Evolutionary conservation across 306 rosid genomes (phyloP).

Genomic region (Gleditsia sinensis): DNA sequence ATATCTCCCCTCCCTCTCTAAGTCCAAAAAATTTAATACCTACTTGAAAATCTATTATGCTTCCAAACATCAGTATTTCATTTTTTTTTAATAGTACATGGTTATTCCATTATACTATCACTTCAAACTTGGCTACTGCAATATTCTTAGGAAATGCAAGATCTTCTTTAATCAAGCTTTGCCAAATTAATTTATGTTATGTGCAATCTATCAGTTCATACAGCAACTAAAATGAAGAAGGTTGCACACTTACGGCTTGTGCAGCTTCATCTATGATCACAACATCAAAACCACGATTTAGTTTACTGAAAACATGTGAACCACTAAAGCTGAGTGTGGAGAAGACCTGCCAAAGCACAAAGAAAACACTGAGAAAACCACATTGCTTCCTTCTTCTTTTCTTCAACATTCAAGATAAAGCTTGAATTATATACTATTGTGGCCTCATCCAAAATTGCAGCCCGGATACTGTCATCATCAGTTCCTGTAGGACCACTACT

Average conservation of each 20-base stretch:
- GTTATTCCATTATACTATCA: background rate
- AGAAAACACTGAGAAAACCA: constrained; percentile 37
- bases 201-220: constrained; percentile 26
- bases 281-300: constrained; percentile 83
- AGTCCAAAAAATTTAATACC: background rate
- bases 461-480: constrained; percentile 63
- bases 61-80: no score
- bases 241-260: constrained; percentile 80
- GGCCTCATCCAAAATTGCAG: constrained; percentile 85
- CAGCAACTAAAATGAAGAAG: constrained; percentile 13
- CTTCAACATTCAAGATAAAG: constrained; percentile 16
- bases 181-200: constrained; percentile 21
- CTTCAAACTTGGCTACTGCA: background rate
- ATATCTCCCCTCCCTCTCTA: background rate
- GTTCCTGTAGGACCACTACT: constrained; percentile 64
- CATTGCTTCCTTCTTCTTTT: constrained; percentile 5
- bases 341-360: constrained; percentile 74
- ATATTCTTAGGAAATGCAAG: background rate
- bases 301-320: constrained; percentile 73
- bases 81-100: no score
- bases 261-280: constrained; percentile 98
- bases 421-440: constrained; percentile 66
- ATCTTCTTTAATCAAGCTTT: constrained; percentile 17
- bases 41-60: background rate
- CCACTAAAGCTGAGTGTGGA: constrained; percentile 96